These are phyloP conservation scores for Obba rivulosa DNA, from an alignment of 768 basidiomycete species.

Conservation along the genomic window DNA sequence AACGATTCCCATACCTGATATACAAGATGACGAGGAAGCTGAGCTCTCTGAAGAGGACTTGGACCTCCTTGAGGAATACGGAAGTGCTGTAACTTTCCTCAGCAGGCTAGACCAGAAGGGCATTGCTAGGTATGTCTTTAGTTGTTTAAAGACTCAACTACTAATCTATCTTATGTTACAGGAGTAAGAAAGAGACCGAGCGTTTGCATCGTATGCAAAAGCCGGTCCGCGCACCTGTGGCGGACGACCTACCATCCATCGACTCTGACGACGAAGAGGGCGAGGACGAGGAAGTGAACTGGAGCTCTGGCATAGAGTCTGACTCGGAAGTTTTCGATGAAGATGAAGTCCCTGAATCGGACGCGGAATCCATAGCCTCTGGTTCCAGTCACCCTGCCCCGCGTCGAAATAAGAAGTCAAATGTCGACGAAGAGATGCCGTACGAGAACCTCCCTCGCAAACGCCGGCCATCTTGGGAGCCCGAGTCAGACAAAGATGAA, in stretches of 20 bases:
- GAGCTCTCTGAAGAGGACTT: slow-evolving; percentile 68
- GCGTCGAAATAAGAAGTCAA: slow-evolving; percentile 13
- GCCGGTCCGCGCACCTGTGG: slow-evolving; percentile 38
- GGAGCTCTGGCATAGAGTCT: slow-evolving; percentile 40
- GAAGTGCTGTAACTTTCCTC: slow-evolving; percentile 62
- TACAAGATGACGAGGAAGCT: slow-evolving; percentile 39
- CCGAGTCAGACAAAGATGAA: slow-evolving; percentile 41
- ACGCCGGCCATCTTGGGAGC: slow-evolving; percentile 39
- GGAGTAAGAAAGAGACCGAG: slow-evolving; percentile 82
- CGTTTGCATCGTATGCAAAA: slow-evolving; percentile 64
- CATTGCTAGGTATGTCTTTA: slow-evolving; percentile 63
- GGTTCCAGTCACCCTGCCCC: slow-evolving; percentile 5
- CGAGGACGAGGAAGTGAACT: slow-evolving; percentile 46
- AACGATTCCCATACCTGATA: slow-evolving; percentile 56
- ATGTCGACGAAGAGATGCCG: slow-evolving; percentile 63
- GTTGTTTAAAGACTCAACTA: not conserved
- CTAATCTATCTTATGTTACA: slow-evolving; percentile 24
- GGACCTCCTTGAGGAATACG: slow-evolving; percentile 60
- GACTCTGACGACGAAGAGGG: slow-evolving; percentile 59
- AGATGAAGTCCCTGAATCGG: slow-evolving; percentile 21
- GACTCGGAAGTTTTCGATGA: slow-evolving; percentile 29
- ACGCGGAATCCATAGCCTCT: slow-evolving; percentile 8
- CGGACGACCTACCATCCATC: slow-evolving; percentile 64
- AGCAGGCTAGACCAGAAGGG: slow-evolving; percentile 66
- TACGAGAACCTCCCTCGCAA: slow-evolving; percentile 65